Evolutionary conservation across 2,329 filamentous ascomycete species (phyloP), one percentile per base, ranked within the genome.

Genomic region (Aureobasidium pullulans): DNA sequence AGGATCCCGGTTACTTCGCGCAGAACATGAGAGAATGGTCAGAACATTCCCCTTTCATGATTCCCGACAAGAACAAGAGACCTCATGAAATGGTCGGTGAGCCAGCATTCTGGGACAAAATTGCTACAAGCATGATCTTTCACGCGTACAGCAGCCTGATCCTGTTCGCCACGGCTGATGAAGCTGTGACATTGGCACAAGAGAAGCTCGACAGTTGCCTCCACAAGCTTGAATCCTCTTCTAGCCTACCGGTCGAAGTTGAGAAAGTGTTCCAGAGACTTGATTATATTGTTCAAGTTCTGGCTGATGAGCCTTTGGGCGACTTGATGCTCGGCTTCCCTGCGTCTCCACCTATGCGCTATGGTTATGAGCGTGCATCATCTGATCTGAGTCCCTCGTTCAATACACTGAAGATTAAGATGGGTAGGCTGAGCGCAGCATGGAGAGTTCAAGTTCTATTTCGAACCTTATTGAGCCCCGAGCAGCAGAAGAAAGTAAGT

Each of bases 1-100:
- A 86, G 64, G 84, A 86, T 65, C 82, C 83, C 0, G 69, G 69
- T 0, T 85, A 84, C 68, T 85, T 85, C 62, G 68, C 73, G 4
- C 71, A 79, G 1, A 58, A 68, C 0, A 44, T 83, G 1, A 62
- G 66, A 8, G 77, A 81, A 1, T 64, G 66, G 31, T 72, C 70
- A 23, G 79, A 82, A 11, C 82, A 84, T 64, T 70, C 75, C 0
- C 66, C 68, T 8, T 76, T 81, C 49, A 67, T 71, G 57, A 16
- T 81, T 16, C 73, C 67, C n/a, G 79, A 81, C 56, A 62, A 59
- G 0, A 29, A 65, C 3, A 74, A 74, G 15, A 59, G 68, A 3
- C 9, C 57, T 1, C 72, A 76, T 40, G 69, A n/a, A 59, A n/a
- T 36, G 23, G 57, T 60, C 9, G 57, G 49, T 40, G 40, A 29